Base-by-base conservation (phyloP, 495 filamentous ascomycete species). In the Talaromyces proteolyticus region DNA sequence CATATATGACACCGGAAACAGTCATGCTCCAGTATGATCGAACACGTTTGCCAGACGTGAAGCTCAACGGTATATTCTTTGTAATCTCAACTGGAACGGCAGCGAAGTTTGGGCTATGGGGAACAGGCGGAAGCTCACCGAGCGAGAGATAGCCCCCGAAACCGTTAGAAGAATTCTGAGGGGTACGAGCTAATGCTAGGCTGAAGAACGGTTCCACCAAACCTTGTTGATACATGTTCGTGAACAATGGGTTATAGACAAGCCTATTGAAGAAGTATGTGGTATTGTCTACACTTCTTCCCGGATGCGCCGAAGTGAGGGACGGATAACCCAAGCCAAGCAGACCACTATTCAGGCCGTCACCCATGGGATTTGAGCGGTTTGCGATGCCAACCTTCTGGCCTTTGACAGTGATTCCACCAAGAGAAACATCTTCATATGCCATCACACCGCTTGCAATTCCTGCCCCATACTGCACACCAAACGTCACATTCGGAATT, bases 311-410 rank as follows among this genome's bases (percentile, higher is more conserved):
- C 2, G 57, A 61, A 0, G 66, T 65, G 20, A 83, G 53, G 1
- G 68, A 56, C 4, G 80, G 81, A 51, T 81, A 87, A 0, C 72
- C 80, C 19, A 88, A 68, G 2, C 85, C 84, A 6, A 87, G 61
- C 16, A 87, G 52, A 3, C 85, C 85, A 37, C 58, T 63, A 40
- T 58, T 63, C 4, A 60, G 45, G 0, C 63, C 73, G 50, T 76
- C 72, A 7, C 78, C 78, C 43, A 66, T 65, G 63, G 74, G 76
- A 36, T 61, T 62, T 5, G 73, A 72, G 19, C 50, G 53, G 47
- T 78, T 67, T 6, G 77, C 75, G 26, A 83, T 58, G 1, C 68
- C 81, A 12, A 84, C 54, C 4, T 71, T 70, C 58, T 87, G 82
- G 12, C 34, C 26, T 11, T 68, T 66, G 29, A 81, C 78, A 3